phyloP scores from a whole-genome alignment of 208 protist species.

The Leishmania turanica region DNA sequence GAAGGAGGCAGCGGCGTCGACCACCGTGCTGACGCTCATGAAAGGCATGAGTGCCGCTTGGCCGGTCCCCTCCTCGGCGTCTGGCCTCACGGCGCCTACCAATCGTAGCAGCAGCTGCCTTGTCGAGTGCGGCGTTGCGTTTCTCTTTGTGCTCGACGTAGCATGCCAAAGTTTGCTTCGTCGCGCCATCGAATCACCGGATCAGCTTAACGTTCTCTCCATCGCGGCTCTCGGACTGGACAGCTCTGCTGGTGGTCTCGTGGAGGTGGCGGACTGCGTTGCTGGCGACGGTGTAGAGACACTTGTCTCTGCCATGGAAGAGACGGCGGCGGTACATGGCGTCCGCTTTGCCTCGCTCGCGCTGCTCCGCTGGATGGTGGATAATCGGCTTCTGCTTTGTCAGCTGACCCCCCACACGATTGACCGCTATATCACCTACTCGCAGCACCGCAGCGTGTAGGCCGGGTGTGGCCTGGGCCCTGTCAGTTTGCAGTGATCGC shows the following conservation, averaged over 20 bases:
- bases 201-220: conserved; percentile 56
- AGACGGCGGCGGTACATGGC: not conserved
- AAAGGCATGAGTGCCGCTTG: conserved; percentile 2
- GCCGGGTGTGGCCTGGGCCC: not conserved
- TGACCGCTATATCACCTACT: conserved; percentile 9
- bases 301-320: conserved; percentile 26
- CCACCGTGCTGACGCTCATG: not conserved
- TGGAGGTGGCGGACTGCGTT: conserved; percentile 47
- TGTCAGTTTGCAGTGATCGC: not conserved
- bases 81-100: not conserved
- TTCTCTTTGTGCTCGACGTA: conserved; percentile 50
- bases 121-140: conserved; percentile 14
- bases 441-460: not conserved
- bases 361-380: conserved; percentile 37
- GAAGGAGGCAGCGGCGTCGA: not conserved
- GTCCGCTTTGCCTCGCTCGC: conserved; percentile 30
- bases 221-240: conserved; percentile 53
- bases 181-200: conserved; percentile 31
- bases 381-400: conserved; percentile 28
- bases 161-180: conserved; percentile 44
- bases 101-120: not conserved
- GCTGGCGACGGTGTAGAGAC: conserved; percentile 16
- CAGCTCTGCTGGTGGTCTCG: conserved; percentile 52
- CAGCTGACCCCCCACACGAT: conserved; percentile 18
- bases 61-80: not conserved